These are phyloP conservation scores for Diaporthe vexans DNA, from an alignment of 2,329 filamentous ascomycete species.

Conservation along the genomic window DNA sequence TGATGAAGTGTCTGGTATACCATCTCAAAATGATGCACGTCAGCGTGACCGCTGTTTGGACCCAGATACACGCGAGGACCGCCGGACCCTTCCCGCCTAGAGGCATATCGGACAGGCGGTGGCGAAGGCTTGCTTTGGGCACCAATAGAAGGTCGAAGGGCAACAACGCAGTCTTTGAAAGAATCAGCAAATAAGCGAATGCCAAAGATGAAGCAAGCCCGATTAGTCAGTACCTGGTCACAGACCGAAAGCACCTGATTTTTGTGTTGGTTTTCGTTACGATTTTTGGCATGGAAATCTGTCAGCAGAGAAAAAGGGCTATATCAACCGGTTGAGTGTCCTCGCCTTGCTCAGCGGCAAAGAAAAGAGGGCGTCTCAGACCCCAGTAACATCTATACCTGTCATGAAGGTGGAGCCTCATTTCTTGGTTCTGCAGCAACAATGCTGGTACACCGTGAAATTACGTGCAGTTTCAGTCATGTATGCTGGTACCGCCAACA, in stretches of 20 bases:
- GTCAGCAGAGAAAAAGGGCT: neutral
- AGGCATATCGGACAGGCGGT: slow-evolving; percentile 21
- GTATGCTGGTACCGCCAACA: neutral
- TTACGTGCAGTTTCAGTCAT: slow-evolving; percentile 6
- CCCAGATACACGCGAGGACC: slow-evolving; percentile 10
- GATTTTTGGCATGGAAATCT: neutral
- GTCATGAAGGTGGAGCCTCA: slow-evolving; percentile 19
- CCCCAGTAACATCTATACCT: neutral
- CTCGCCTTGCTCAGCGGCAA: neutral
- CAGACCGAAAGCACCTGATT: neutral
- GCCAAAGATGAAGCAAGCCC: neutral
- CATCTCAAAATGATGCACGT: slow-evolving; percentile 21
- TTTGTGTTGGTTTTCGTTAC: neutral
- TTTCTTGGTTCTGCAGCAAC: neutral
- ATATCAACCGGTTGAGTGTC: neutral
- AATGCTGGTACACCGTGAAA: neutral
- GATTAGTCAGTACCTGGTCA: neutral
- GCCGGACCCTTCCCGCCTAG: slow-evolving; percentile 18
- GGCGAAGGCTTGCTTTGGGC: slow-evolving; percentile 1
- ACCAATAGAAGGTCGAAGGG: neutral
- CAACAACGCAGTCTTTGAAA: neutral
- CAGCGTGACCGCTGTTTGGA: slow-evolving; percentile 1
- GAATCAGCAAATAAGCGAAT: neutral
- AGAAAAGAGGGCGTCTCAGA: neutral
- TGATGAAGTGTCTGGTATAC: slow-evolving; percentile 24